Conservation (phyloP, 2,329 filamentous ascomycete genomes). For the Fusarium anguioides region DNA sequence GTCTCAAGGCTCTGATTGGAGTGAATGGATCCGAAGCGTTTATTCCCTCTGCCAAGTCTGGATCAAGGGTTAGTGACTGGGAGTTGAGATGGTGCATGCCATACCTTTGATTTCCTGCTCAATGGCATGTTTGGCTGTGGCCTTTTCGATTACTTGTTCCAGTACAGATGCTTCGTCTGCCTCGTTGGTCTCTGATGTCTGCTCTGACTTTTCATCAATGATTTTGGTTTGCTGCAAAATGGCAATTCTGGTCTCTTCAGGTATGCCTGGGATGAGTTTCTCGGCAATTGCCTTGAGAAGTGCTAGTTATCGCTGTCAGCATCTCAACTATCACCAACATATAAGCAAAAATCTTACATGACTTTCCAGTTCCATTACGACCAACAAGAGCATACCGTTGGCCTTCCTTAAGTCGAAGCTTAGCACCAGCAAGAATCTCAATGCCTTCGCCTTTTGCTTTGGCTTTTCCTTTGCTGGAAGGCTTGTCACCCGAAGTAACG, state of each 20-base stretch:
- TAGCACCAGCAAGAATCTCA: slow-evolving; percentile 78
- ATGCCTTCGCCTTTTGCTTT: slow-evolving; percentile 59
- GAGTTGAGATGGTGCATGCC: too few relatives aligned
- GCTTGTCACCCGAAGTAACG: slow-evolving; percentile 61
- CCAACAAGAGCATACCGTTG: slow-evolving; percentile 82
- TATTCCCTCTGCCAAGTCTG: slow-evolving; percentile 69
- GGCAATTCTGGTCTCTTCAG: slow-evolving; percentile 71
- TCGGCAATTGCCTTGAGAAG: slow-evolving; percentile 80
- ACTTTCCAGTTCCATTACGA: slow-evolving; percentile 85
- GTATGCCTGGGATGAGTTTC: slow-evolving; percentile 81
- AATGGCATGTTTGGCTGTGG: slow-evolving; percentile 66
- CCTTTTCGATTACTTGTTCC: slow-evolving; percentile 74
- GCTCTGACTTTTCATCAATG: slow-evolving; percentile 49
- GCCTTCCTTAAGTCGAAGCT: slow-evolving; percentile 77
- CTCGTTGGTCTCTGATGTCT: slow-evolving; percentile 7
- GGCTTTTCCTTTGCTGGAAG: slow-evolving; percentile 63
- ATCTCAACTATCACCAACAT: not conserved
- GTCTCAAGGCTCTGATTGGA: slow-evolving; percentile 69
- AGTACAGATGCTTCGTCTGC: slow-evolving; percentile 61
- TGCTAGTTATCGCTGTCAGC: slow-evolving; percentile 57
- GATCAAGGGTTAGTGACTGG: not conserved
- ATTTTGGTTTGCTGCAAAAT: slow-evolving; percentile 74
- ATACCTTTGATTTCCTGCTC: slow-evolving; percentile 70
- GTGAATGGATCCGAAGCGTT: slow-evolving; percentile 66
- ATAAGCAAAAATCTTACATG: slow-evolving; percentile 62